Evolutionary conservation across 139 green algal genomes (phyloP), one percentile per base, ranked within the genome.

Genomic region (Chlamydomonas urium): DNA sequence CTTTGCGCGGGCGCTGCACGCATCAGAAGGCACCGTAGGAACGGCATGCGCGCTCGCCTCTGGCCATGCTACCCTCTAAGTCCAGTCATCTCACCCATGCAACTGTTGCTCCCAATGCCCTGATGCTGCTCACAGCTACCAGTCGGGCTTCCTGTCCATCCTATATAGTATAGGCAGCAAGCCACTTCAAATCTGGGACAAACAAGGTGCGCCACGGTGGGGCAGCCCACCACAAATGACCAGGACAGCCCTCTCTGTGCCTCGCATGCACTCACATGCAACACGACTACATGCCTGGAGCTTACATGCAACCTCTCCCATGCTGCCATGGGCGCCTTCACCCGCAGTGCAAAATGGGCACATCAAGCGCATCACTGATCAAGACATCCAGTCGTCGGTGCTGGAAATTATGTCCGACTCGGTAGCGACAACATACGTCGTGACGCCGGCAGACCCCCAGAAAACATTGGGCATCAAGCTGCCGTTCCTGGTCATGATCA

Each of bases 381-480:
- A 86, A 28, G 95, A 99, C 76, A 98, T 99, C 68, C 90, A 97
- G 79, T 94, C 85, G 1, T 89, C 72, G 31, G 95, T 98, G 24
- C 80, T 99, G 53, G 95, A 99, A 83, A 89, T 99, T 32, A 89
- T 90, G 77, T 79, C 82, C 37, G 85, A 85, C 45, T 99, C 98
- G 73, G 88, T 98, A 26, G 87, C 77, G 75, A 97, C 88, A 50
- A 93, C 89, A 29, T 97, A 86, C 83, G 96, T 99, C 72, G 91
- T 89, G 29, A 37, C 58, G 32, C 94, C 94, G 38, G 90, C 92
- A 29, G 93, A 98, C 78, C 86, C 91, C 2, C 68, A 76, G 21
- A 88, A 91, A 72, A 97, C 93, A 21, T 83, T 99, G 28, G 94
- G 95, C 69, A 97, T 99, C 79, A 98, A 98, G 85, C 83, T 98